A percentile compares a stretch with the other conserved stretches of the same genome.
These are phyloP conservation scores for Tetrapisispora iriomotensis DNA, from an alignment of 805 yeast species.

Conservation along the genomic window DNA sequence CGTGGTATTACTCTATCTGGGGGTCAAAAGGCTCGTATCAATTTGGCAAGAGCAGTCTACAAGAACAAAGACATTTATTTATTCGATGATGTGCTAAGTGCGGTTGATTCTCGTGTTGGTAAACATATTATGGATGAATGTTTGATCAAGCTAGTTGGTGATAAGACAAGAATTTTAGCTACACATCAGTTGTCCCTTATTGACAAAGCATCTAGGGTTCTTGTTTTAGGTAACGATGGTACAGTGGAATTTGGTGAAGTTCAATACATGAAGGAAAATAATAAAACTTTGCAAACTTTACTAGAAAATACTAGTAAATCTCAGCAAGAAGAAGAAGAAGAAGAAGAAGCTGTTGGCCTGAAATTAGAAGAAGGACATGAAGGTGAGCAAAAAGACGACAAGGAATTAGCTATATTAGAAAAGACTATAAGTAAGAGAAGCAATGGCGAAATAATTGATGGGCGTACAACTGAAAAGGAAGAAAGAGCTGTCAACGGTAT, in stretches of 20 bases:
- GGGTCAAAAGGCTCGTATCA: slow-evolving; percentile 78
- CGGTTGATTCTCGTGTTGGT: slow-evolving; percentile 85
- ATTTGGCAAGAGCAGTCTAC: slow-evolving; percentile 72
- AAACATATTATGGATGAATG: slow-evolving; percentile 65
- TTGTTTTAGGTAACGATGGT: slow-evolving; percentile 55
- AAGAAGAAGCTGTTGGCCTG: too few relatives aligned
- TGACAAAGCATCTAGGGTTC: slow-evolving; percentile 56
- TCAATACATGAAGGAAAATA: slow-evolving; percentile 39
- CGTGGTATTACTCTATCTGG: slow-evolving; percentile 82
- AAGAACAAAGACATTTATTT: slow-evolving; percentile 56
- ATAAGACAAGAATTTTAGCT: slow-evolving; percentile 63
- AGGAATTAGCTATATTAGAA: slow-evolving; percentile 12
- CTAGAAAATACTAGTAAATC: slow-evolving; percentile 37
- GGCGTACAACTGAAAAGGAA: slow-evolving; percentile 40
- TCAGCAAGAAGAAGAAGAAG: slow-evolving; percentile 24
- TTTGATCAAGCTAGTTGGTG: slow-evolving; percentile 44
- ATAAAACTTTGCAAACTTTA: slow-evolving; percentile 40
- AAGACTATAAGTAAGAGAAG: slow-evolving; percentile 14
- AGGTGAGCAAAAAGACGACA: background rate
- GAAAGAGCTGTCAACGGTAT: slow-evolving; percentile 51
- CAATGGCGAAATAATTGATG: slow-evolving; percentile 17
- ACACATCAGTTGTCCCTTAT: slow-evolving; percentile 76
- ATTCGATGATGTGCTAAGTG: slow-evolving; percentile 72
- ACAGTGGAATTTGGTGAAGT: slow-evolving; percentile 51
- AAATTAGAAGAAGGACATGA: too few relatives aligned